phyloP scores from a whole-genome alignment of 495 filamentous ascomycete genomes.

The Neurospora sp. region DNA sequence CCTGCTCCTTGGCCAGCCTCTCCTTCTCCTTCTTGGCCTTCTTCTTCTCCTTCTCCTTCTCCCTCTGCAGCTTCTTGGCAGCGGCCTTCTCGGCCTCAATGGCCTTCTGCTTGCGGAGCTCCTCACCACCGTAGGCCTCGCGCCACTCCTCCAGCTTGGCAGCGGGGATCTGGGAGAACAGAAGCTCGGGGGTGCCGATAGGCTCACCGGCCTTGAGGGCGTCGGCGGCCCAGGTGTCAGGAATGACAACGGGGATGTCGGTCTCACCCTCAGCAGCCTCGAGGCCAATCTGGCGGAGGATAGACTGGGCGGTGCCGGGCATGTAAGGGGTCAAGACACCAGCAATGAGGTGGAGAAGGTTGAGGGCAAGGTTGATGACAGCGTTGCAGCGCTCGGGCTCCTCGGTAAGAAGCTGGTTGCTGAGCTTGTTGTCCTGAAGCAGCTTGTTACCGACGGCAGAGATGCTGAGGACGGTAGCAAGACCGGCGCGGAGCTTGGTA shows the following conservation, averaged over 20 bases:
- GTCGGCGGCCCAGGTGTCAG: conserved; percentile 54
- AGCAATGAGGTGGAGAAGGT: conserved; percentile 71
- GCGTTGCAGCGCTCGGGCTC: conserved; percentile 64
- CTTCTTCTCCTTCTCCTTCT: conserved; percentile 20
- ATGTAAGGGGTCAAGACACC: conserved; percentile 73
- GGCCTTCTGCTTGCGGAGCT: conserved; percentile 27
- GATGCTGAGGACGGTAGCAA: conserved; percentile 51
- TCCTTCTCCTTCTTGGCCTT: conserved; percentile 23
- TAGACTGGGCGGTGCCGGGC: conserved; percentile 65
- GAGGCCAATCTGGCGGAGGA: conserved; percentile 59
- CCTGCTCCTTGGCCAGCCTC: conserved; percentile 18
- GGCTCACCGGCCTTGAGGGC: conserved; percentile 62
- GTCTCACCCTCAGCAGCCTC: conserved; percentile 3
- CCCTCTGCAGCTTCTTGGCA: conserved; percentile 17
- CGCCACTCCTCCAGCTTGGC: conserved; percentile 73
- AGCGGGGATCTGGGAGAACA: conserved; percentile 52
- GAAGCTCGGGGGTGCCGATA: conserved; percentile 68
- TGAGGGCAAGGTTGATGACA: conserved; percentile 72
- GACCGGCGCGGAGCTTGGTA: conserved; percentile 64
- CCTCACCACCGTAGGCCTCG: conserved; percentile 67
- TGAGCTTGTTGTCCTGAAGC: conserved; percentile 67
- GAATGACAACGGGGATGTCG: conserved; percentile 51
- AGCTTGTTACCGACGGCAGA: conserved; percentile 62
- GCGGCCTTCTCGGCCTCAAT: conserved; percentile 16
- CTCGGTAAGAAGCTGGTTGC: conserved; percentile 48